Percentiles rank a stretch among this genome's conserved stretches.
Evolutionary conservation across 2,329 filamentous ascomycete genomes (phyloP).

Genomic region (Coniella vitis): DNA sequence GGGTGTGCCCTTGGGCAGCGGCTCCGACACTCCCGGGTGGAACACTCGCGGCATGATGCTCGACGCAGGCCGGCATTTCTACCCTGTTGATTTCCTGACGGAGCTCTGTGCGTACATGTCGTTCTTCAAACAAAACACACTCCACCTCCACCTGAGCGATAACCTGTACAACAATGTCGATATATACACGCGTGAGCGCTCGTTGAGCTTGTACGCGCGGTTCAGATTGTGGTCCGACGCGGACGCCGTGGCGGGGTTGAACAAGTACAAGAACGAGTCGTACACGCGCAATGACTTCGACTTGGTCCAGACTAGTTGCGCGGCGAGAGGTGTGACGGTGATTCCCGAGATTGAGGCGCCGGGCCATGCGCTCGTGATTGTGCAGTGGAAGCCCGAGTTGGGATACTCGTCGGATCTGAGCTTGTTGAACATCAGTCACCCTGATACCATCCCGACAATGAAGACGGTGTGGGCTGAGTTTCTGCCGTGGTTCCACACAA

Average conservation of each 20-base stretch:
- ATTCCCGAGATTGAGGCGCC: constrained; percentile 55
- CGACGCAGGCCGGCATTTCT: constrained; percentile 50
- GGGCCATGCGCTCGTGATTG: constrained; percentile 48
- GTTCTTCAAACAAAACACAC: constrained; percentile 54
- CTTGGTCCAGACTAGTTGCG: constrained; percentile 45
- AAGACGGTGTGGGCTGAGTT: constrained; percentile 47
- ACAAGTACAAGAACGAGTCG: constrained; percentile 46
- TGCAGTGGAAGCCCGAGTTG: constrained; percentile 53
- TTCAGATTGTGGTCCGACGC: constrained; percentile 48
- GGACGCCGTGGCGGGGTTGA: constrained; percentile 39
- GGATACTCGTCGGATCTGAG: constrained; percentile 39
- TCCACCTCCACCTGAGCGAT: constrained; percentile 53
- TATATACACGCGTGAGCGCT: constrained; percentile 38
- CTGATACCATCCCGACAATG: constrained; percentile 45
- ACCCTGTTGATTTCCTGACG: constrained; percentile 44
- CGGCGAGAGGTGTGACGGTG: constrained; percentile 47
- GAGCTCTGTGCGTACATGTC: constrained; percentile 55
- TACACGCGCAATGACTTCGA: constrained; percentile 45
- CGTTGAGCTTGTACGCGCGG: constrained; percentile 44
- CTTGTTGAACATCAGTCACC: constrained; percentile 48
- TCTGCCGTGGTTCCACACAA: constrained; percentile 48
- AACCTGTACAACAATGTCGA: constrained; percentile 45
- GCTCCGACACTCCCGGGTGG: constrained; percentile 45
- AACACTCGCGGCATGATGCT: constrained; percentile 42
- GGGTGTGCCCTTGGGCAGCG: constrained; percentile 34